Conservation (phyloP, 2,329 filamentous ascomycete species). For the Endothia cerciana region DNA sequence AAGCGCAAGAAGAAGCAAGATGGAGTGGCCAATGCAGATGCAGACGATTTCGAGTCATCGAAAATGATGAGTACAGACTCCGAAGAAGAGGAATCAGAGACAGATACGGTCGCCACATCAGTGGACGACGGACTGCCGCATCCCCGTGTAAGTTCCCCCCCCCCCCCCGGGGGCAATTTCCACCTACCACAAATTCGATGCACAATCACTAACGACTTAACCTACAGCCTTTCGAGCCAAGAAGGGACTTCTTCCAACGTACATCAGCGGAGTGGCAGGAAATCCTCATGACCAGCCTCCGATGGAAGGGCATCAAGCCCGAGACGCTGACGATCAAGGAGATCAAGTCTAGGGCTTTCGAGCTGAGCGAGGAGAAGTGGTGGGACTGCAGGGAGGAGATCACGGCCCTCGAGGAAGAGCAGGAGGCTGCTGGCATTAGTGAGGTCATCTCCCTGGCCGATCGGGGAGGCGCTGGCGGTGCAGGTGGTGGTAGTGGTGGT, state of each 20-base stretch:
- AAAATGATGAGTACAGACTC: conserved; percentile 28
- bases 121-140: conserved; percentile 79
- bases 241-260: conserved; percentile 89
- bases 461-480: conserved; percentile 57
- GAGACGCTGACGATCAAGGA: conserved; percentile 82
- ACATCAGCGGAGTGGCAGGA: conserved; percentile 92
- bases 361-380: conserved; percentile 94
- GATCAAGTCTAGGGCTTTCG: conserved; percentile 87
- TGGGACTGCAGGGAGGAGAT: conserved; percentile 98
- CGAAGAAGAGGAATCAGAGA: conserved; percentile 53
- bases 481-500: conserved; percentile 46
- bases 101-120: conserved; percentile 50
- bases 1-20: conserved; percentile 60
- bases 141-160: conserved; percentile 52
- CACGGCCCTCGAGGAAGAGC: conserved; percentile 87
- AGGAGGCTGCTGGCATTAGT: conserved; percentile 91
- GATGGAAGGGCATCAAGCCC: conserved; percentile 67
- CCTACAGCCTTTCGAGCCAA: conserved; percentile 79
- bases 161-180: too few relatives aligned
- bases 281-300: conserved; percentile 74
- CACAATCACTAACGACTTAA: conserved; percentile 25
- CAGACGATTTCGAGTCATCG: conserved; percentile 38
- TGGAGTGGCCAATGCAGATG: conserved; percentile 46
- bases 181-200: not conserved
- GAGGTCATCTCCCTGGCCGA: conserved; percentile 90